Conservation (phyloP, 2,329 filamentous ascomycete genomes). For the Hawksworthiomyces lignivorus region DNA sequence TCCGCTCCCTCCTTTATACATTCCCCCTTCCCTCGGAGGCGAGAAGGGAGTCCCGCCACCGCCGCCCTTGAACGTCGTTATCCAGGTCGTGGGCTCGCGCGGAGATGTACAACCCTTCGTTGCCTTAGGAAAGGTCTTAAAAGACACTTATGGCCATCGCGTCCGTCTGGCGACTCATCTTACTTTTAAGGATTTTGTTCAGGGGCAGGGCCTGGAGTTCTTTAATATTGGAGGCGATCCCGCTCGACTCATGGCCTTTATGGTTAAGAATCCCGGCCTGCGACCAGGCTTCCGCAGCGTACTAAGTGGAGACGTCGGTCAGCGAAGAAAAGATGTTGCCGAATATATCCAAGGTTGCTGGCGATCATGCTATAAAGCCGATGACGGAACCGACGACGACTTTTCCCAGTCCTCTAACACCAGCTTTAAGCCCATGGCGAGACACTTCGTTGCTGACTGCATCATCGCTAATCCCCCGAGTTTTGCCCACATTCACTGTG, state of each 20-base stretch:
- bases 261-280: conserved; percentile 81
- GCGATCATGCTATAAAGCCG: neutral
- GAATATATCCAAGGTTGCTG: neutral
- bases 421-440: neutral
- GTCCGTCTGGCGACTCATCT: conserved; percentile 66
- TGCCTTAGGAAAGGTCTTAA: conserved; percentile 57
- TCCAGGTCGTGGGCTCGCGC: conserved; percentile 66
- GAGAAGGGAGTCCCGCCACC: conserved; percentile 48
- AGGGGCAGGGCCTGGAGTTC: conserved; percentile 65
- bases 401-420: neutral
- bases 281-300: conserved; percentile 70
- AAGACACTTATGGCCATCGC: conserved; percentile 58
- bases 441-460: conserved; percentile 67
- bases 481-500: conserved; percentile 68
- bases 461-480: conserved; percentile 75
- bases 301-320: neutral
- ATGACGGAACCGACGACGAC: neutral
- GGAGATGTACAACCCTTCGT: conserved; percentile 72
- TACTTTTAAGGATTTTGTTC: conserved; percentile 59
- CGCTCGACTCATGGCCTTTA: conserved; percentile 73
- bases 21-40: conserved; percentile 65
- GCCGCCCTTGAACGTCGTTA: conserved; percentile 58
- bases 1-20: conserved; percentile 56
- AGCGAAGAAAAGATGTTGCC: neutral
- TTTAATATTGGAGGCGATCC: conserved; percentile 69